Evolutionary conservation across 208 protist species (phyloP).

Genomic region (Novymonas esmeraldas): DNA sequence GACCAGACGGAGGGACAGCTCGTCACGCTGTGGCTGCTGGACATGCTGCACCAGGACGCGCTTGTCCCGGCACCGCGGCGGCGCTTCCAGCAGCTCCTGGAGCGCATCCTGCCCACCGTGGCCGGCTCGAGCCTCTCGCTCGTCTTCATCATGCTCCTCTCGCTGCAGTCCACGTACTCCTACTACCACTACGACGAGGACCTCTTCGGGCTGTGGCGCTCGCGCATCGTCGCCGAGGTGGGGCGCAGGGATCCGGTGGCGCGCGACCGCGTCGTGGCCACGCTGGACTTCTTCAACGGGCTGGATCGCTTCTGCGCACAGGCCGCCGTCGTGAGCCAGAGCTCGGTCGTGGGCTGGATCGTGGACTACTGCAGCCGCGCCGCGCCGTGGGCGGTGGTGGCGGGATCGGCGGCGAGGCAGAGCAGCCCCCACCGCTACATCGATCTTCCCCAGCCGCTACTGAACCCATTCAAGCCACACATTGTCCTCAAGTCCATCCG

Average conservation of each 20-base stretch:
- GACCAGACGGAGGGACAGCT: constrained; percentile 41
- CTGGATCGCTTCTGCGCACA: constrained; percentile 39
- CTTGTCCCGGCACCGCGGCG: constrained; percentile 23
- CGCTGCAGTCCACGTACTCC: constrained; percentile 32
- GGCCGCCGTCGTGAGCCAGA: constrained; percentile 12
- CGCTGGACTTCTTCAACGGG: constrained; percentile 40
- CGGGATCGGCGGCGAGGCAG: background rate
- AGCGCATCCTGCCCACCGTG: constrained; percentile 33
- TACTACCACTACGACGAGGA: constrained; percentile 43
- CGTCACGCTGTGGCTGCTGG: constrained; percentile 48
- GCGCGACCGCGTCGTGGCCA: constrained; percentile 29
- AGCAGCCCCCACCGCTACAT: constrained; percentile 12
- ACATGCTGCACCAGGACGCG: constrained; percentile 42
- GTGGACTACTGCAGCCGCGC: constrained; percentile 27
- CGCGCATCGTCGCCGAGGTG: constrained; percentile 40
- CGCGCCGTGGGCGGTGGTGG: background rate
- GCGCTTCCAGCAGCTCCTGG: constrained; percentile 37
- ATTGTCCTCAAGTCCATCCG: constrained; percentile 36
- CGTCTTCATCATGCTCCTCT: constrained; percentile 42
- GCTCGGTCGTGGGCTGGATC: constrained; percentile 33
- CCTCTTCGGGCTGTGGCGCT: constrained; percentile 37
- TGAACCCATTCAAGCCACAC: constrained; percentile 46
- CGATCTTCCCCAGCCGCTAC: constrained; percentile 39
- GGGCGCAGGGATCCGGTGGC: constrained; percentile 15
- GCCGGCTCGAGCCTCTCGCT: constrained; percentile 31